Evolutionary conservation across 331 rosid species (phyloP).

Genomic region (Quercus tomentella): DNA sequence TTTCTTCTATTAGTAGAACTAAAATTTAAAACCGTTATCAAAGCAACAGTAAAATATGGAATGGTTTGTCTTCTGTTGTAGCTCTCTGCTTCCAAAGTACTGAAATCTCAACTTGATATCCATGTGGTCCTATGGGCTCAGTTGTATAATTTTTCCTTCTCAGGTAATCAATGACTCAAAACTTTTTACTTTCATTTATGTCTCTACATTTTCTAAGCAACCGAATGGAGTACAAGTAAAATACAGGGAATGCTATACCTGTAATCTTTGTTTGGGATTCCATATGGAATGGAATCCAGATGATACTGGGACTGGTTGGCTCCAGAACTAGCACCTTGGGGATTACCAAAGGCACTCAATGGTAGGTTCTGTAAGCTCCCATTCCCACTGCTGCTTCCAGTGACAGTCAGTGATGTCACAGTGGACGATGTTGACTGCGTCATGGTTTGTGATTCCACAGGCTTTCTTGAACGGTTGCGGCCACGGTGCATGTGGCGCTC

Average conservation of each 20-base stretch:
- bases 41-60: background rate
- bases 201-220: background rate
- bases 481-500: constrained; percentile 94
- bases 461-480: constrained; percentile 98
- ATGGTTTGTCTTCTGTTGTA: background rate
- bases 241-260: constrained; percentile 36
- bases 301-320: constrained; percentile 40
- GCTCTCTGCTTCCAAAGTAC: background rate
- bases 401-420: constrained; percentile 41
- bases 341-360: constrained; percentile 32
- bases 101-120: background rate
- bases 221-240: background rate
- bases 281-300: constrained; percentile 64
- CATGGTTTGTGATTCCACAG: constrained; percentile 81
- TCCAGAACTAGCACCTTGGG: constrained; percentile 39
- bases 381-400: constrained; percentile 30
- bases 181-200: background rate
- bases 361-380: constrained; percentile 53
- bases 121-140: background rate
- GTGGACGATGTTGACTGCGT: constrained; percentile 42
- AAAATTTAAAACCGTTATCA: no score
- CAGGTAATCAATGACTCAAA: background rate
- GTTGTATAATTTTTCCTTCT: background rate
- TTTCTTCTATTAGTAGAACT: background rate
- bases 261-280: constrained; percentile 58